These are phyloP conservation scores for Seiridium unicorne DNA, from an alignment of 2,329 filamentous ascomycete genomes.

Conservation along the genomic window DNA sequence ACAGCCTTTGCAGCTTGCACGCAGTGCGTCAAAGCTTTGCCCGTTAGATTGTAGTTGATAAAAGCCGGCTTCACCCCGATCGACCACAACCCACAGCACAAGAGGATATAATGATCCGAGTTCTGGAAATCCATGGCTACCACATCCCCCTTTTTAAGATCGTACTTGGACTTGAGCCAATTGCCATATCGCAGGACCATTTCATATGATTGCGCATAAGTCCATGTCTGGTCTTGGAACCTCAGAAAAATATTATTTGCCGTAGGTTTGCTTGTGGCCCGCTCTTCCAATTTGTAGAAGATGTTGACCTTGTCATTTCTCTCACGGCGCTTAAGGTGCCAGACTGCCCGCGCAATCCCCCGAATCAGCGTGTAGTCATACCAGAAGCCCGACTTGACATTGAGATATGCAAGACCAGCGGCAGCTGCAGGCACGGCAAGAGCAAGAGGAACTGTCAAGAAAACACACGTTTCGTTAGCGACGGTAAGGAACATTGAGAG, in stretches of 20 bases:
- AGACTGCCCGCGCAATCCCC: slow-evolving; percentile 44
- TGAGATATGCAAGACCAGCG: slow-evolving; percentile 73
- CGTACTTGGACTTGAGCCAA: slow-evolving; percentile 67
- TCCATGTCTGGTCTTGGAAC: slow-evolving; percentile 68
- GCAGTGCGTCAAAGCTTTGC: slow-evolving; percentile 71
- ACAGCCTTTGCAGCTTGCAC: slow-evolving; percentile 65
- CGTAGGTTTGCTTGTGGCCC: slow-evolving; percentile 51
- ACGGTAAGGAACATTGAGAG: background rate
- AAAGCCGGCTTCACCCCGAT: slow-evolving; percentile 82
- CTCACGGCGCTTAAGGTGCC: slow-evolving; percentile 45
- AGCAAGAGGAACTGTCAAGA: slow-evolving; percentile 46
- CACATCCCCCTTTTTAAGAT: slow-evolving; percentile 68
- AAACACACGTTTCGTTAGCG: background rate
- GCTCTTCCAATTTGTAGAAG: slow-evolving; percentile 73
- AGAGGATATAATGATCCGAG: slow-evolving; percentile 71
- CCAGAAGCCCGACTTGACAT: slow-evolving; percentile 65
- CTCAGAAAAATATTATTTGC: slow-evolving; percentile 61
- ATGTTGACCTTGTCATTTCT: slow-evolving; percentile 62
- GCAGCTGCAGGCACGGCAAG: slow-evolving; percentile 60
- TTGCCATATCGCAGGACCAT: slow-evolving; percentile 68
- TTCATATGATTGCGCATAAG: slow-evolving; percentile 75
- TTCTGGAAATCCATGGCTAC: slow-evolving; percentile 83
- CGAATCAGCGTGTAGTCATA: slow-evolving; percentile 65
- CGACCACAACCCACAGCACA: slow-evolving; percentile 77
- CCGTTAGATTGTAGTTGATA: slow-evolving; percentile 82